These are phyloP conservation scores for Xylariales sp. DNA, from an alignment of 2,329 filamentous ascomycete genomes.

Conservation along the genomic window DNA sequence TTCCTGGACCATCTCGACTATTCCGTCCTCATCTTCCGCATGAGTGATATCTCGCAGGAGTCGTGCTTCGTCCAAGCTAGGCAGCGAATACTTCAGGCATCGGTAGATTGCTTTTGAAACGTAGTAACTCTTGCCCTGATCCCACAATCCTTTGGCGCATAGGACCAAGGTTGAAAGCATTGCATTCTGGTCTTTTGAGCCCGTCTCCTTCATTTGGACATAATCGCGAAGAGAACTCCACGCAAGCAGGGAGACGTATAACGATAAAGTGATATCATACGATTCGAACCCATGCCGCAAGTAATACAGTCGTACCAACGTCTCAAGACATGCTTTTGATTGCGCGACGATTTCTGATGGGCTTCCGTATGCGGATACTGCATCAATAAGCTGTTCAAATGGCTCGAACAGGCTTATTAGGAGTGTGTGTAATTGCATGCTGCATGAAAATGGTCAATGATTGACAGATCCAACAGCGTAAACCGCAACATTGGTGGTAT, in stretches of 20 bases:
- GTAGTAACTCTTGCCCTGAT: constrained; percentile 21
- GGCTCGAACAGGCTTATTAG: constrained; percentile 28
- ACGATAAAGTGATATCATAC: constrained; percentile 16
- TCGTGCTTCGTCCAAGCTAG: constrained; percentile 12
- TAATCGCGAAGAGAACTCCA: constrained; percentile 16
- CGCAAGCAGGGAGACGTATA: constrained; percentile 17
- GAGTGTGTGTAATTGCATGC: constrained; percentile 33
- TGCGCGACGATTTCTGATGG: constrained; percentile 13
- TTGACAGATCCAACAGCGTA: not conserved
- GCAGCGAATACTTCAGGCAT: constrained; percentile 15
- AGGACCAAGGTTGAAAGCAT: constrained; percentile 20
- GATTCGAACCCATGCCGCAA: constrained; percentile 25
- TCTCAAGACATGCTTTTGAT: constrained; percentile 21
- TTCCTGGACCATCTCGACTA: constrained; percentile 15
- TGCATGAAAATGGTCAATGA: constrained; percentile 12
- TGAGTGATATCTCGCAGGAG: constrained; percentile 13
- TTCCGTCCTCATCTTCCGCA: constrained; percentile 10
- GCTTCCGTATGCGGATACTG: constrained; percentile 7
- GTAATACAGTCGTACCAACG: constrained; percentile 26
- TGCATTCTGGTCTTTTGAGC: constrained; percentile 10
- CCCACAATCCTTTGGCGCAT: constrained; percentile 21
- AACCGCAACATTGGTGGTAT: not conserved
- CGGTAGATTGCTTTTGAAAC: constrained; percentile 17
- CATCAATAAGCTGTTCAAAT: constrained; percentile 12
- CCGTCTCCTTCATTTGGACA: constrained; percentile 5